Conservation (phyloP, 2,329 filamentous ascomycete species). For the Pseudocercospora fijiensis region DNA sequence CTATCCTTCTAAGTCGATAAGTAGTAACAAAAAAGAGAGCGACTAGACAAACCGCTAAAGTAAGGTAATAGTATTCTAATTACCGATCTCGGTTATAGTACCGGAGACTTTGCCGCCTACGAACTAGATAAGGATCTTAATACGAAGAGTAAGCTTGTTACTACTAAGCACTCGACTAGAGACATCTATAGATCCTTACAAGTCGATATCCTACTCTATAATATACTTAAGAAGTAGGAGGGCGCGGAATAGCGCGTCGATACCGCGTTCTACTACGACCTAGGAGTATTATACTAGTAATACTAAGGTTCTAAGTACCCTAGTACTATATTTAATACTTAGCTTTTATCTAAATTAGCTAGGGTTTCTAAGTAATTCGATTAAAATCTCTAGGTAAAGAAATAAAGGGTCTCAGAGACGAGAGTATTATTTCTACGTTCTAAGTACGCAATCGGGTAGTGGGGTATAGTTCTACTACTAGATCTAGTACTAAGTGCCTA, state of each 20-base stretch:
- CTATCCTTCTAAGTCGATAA: background rate
- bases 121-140: background rate
- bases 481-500: too few relatives aligned
- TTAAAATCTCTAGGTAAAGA: too few relatives aligned
- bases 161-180: background rate
- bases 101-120: background rate
- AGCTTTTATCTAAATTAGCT: too few relatives aligned
- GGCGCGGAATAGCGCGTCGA: background rate
- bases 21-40: background rate
- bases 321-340: too few relatives aligned
- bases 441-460: too few relatives aligned
- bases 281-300: too few relatives aligned
- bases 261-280: too few relatives aligned
- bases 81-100: background rate
- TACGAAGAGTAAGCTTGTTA: background rate
- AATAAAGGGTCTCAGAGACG: too few relatives aligned
- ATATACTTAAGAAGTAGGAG: background rate
- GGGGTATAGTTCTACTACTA: too few relatives aligned
- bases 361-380: too few relatives aligned
- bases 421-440: too few relatives aligned
- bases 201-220: background rate
- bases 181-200: background rate
- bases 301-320: too few relatives aligned
- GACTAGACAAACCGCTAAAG: background rate
- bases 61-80: background rate